phyloP scores from a whole-genome alignment of 2,329 filamentous ascomycete genomes.

The Diaporthe sp. region DNA sequence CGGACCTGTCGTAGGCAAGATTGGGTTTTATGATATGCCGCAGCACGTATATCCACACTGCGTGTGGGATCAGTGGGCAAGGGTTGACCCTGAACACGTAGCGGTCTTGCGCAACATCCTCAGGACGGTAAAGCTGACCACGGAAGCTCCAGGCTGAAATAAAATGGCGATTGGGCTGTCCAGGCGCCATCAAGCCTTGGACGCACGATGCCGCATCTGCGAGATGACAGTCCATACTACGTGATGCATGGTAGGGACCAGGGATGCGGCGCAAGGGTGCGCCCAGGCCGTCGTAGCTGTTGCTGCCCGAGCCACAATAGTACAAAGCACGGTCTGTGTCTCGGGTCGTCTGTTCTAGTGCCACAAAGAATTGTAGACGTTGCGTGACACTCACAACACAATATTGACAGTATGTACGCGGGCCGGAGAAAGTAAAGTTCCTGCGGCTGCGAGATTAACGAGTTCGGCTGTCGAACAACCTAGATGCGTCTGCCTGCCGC shows the following conservation, averaged over 20 bases:
- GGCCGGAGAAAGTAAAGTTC: constrained; percentile 22
- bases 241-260: constrained; percentile 35
- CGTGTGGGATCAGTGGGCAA: constrained; percentile 26
- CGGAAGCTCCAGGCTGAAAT: constrained; percentile 8
- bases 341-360: constrained; percentile 28
- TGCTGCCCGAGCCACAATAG: constrained; percentile 39
- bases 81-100: constrained; percentile 29
- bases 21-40: constrained; percentile 33
- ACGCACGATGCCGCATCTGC: constrained; percentile 41
- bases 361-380: constrained; percentile 15
- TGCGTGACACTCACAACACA: neutral
- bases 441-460: neutral
- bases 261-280: constrained; percentile 30
- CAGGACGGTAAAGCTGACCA: constrained; percentile 8
- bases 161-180: constrained; percentile 35
- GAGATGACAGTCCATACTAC: constrained; percentile 37
- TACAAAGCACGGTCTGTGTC: constrained; percentile 34
- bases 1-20: constrained; percentile 29
- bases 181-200: constrained; percentile 35
- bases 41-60: constrained; percentile 20
- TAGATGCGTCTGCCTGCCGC: neutral
- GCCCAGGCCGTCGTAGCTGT: constrained; percentile 38
- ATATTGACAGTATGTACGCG: constrained; percentile 5
- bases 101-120: constrained; percentile 16
- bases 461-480: neutral